These are phyloP conservation scores for Neurospora sp. DNA, from an alignment of 495 filamentous ascomycete genomes.

Conservation along the genomic window DNA sequence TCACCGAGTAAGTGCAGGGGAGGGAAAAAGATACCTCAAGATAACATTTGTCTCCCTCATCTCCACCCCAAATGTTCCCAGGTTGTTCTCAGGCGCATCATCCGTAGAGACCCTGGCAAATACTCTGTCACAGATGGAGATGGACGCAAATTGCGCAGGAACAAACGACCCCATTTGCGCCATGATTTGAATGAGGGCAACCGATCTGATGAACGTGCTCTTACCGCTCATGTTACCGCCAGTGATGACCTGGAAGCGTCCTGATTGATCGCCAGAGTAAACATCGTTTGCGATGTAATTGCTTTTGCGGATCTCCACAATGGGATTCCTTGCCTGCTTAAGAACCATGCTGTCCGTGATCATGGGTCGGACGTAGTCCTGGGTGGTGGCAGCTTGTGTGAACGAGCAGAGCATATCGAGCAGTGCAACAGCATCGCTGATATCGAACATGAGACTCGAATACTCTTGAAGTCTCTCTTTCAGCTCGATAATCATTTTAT, in stretches of 20 bases:
- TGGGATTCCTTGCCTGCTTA: constrained; percentile 73
- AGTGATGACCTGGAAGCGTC: constrained; percentile 85
- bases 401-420: constrained; percentile 89
- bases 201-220: constrained; percentile 82
- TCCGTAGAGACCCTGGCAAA: constrained; percentile 82
- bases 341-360: constrained; percentile 68
- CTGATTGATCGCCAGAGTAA: constrained; percentile 66
- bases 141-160: constrained; percentile 71
- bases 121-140: constrained; percentile 71
- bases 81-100: constrained; percentile 82
- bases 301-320: constrained; percentile 45
- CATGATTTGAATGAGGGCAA: constrained; percentile 83
- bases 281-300: constrained; percentile 76
- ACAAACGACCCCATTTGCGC: constrained; percentile 89
- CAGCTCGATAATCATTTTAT: constrained; percentile 59
- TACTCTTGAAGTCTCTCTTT: constrained; percentile 56
- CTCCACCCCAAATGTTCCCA: constrained; percentile 87
- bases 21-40: constrained; percentile 36
- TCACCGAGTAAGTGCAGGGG: constrained; percentile 33
- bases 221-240: constrained; percentile 99
- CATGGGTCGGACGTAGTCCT: constrained; percentile 74
- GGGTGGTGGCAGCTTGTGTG: constrained; percentile 61
- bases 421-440: constrained; percentile 79
- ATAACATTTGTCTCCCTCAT: constrained; percentile 96
- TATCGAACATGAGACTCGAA: constrained; percentile 60